Base-by-base conservation (phyloP, 1,139 yeast genomes). In the Eremothecium sinecaudum region DNA sequence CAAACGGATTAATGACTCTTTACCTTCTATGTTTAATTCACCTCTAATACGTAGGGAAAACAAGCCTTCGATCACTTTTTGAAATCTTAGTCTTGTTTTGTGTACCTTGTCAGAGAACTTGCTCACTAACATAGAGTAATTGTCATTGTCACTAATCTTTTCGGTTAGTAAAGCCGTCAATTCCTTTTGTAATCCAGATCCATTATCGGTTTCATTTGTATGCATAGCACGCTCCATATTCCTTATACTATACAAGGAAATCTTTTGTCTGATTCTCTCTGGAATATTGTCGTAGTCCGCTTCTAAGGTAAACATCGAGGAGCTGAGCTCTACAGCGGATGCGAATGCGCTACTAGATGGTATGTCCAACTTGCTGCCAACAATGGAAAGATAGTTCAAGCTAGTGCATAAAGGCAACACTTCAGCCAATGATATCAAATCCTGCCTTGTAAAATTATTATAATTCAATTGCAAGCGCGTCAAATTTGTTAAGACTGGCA, bases 241-340 rank as follows among this genome's bases (percentile, higher is more conserved):
- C 47, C 76, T 69, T 75, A 80, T 77, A 2, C 82, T 69, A 46
- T 75, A 73, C 25, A 79, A 58, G 1, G 84, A 81, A 34, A 79
- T 65, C 41, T 67, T 67, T 39, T 77, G 79, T 45, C 67, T 74
- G 42, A 71, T 63, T 29, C 68, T 64, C 21, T 57, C 53, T 2
- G 76, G 66, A 31, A 79, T 65, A 33, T 65, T 58, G 25, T 69
- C 75, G 44, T 69, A 71, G 46, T 79, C 83, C 32, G 79, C 58
- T 42, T 77, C 84, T 32, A 80, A 49, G 0, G 79, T 73, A 44
- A 71, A 72, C 10, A 80, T 57, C 0, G 77, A 61, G n/a, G 58
- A 58, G 7, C 83, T 74, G 23, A 62, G 57, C 46, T 72, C 73
- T 14, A 79, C 64, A 0, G 84, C 75, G 5, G 72, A 66, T 37